Percentiles rank a stretch among this genome's conserved stretches.
Conservation (phyloP, 345 rosid species). For the Boechera retrofracta region DNA sequence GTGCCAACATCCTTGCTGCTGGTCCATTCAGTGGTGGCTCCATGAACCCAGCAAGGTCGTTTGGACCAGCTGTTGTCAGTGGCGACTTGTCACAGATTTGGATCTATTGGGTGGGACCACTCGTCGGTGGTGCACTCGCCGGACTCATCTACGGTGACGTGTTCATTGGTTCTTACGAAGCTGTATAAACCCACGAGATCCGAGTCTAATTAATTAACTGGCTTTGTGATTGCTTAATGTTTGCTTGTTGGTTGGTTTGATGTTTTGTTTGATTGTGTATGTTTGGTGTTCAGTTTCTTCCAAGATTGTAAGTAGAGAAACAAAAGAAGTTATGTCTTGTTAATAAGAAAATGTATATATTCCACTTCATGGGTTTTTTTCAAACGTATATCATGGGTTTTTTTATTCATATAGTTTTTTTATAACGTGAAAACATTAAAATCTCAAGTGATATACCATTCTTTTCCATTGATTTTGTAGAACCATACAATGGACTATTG, state of each 20-base stretch:
- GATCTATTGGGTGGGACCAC: conserved; percentile 90
- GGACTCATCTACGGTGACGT: conserved; percentile 79
- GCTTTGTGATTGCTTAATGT: conserved; percentile 3
- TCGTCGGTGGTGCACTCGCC: conserved; percentile 81
- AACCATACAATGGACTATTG: conserved; percentile 12
- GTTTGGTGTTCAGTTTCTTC: conserved; percentile 5
- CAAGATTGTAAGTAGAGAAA: conserved; percentile 19
- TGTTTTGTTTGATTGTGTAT: conserved; percentile 27
- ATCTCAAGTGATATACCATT: too few relatives aligned
- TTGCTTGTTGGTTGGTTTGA: conserved; percentile 29
- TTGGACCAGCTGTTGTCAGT: conserved; percentile 86
- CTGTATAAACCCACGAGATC: conserved; percentile 47
- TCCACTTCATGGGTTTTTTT: not conserved
- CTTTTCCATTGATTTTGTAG: not conserved
- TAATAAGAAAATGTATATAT: conserved; percentile 18
- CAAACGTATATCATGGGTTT: too few relatives aligned
- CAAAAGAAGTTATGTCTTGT: conserved; percentile 1
- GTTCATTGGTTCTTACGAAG: conserved; percentile 65
- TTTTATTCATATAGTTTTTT: not conserved
- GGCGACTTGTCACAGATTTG: conserved; percentile 70
- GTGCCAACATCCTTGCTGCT: conserved; percentile 91
- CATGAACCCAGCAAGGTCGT: conserved; percentile 93
- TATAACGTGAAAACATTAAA: too few relatives aligned
- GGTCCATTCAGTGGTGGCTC: conserved; percentile 96
- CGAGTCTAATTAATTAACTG: conserved; percentile 4